Evolutionary conservation across 2,329 filamentous ascomycete genomes (phyloP), one percentile per base, ranked within the genome.

Genomic region (Pyrenochaeta sp.): DNA sequence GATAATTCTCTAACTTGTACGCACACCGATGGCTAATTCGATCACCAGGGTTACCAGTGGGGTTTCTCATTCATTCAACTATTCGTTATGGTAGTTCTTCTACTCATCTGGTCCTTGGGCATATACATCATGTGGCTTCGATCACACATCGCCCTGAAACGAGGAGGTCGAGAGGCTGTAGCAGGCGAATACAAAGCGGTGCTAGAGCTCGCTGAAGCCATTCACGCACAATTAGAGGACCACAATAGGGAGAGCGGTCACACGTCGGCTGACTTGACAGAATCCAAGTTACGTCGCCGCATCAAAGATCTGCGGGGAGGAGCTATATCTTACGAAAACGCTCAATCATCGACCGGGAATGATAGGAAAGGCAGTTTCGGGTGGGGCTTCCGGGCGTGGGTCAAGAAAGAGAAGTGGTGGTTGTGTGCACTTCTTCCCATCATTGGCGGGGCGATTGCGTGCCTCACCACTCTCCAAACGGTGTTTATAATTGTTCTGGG

Each of bases 31-130:
- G 35, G 44, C 34, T 47, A 27, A 40, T 27, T n/a, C 21, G 6
- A 3, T 4, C 9, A n/a, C 26, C n/a, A 51, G 50, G 48, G 30
- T 2, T 64, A 62, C 22, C 41, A 53, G 26, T 65, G 61, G 58
- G 61, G 60, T 0, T 65, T 63, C 34, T 60, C 60, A 0, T 62
- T 52, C 28, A 38, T 60, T 3, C 54, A 63, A 19, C 40, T 62
- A 0, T 51, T 49, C 42, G 24, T 52, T 17, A 48, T 53, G 37
- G 13, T 52, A 7, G 10, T 56, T 2, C 9, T 57, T 7, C 31
- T 55, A 5, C 4, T 59, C 0, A 10, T 60, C 3, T 65, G 58
- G 60, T 51, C 44, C 7, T 15, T 44, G 0, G 60, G 60, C 3
- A 54, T 51, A 2, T 44, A 44, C n/a, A 29, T 22, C 17, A 48